Percentiles rank a stretch among this genome's conserved stretches.
Conservation (phyloP, 768 basidiomycete species). For the Calocera cornea region DNA sequence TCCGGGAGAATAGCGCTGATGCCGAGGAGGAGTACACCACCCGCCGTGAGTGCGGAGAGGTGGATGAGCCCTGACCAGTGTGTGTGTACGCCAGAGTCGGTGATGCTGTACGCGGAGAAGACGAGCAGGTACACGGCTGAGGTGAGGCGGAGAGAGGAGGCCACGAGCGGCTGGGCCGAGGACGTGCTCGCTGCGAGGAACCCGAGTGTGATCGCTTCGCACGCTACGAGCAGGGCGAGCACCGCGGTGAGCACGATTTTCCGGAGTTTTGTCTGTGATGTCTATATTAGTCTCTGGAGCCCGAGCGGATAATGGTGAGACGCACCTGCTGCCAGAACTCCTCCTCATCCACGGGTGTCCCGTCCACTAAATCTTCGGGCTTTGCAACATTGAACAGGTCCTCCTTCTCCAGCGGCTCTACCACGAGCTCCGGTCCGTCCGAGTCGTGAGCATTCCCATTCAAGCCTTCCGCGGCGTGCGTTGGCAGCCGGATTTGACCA, state of each 20-base stretch:
- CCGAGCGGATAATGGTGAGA: constrained; percentile 3
- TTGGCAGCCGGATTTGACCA: constrained; percentile 41
- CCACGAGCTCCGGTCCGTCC: constrained; percentile 5
- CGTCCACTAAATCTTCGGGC: constrained; percentile 56
- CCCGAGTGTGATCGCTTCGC: constrained; percentile 44
- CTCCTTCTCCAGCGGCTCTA: constrained; percentile 18
- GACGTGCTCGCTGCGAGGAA: constrained; percentile 29
- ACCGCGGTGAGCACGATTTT: constrained; percentile 41
- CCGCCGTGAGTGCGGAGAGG: constrained; percentile 40
- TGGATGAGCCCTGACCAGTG: constrained; percentile 44
- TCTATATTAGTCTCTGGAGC: neutral
- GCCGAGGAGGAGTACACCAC: constrained; percentile 35
- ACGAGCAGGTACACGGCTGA: constrained; percentile 49
- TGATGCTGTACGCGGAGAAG: constrained; percentile 39
- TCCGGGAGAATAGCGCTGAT: constrained; percentile 45
- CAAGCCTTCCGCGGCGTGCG: neutral
- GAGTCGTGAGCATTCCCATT: neutral
- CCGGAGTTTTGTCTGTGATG: constrained; percentile 40
- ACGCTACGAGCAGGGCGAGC: constrained; percentile 33
- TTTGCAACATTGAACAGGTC: constrained; percentile 62
- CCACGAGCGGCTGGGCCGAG: constrained; percentile 22
- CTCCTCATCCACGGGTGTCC: constrained; percentile 47
- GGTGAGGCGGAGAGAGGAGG: constrained; percentile 33
- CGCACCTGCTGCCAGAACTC: constrained; percentile 47
- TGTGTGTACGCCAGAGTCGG: constrained; percentile 28